Conservation (phyloP, 208 protist genomes). For the Leishmania mexicana region DNA sequence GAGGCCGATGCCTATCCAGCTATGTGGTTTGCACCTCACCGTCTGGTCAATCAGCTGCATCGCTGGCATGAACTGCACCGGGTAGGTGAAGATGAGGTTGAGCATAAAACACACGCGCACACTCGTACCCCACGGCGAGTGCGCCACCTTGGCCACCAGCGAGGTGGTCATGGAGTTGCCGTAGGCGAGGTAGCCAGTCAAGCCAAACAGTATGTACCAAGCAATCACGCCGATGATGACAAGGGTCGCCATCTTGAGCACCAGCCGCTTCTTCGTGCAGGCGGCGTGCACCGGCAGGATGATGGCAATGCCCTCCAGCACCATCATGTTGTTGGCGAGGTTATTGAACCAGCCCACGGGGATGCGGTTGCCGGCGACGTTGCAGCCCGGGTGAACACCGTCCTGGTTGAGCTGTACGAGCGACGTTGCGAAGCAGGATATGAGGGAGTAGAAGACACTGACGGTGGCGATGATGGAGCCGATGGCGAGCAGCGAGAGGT, state of each 20-base stretch:
- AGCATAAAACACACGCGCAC: conserved; percentile 47
- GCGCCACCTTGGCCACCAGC: conserved; percentile 40
- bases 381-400: conserved; percentile 23
- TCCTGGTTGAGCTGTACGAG: conserved; percentile 30
- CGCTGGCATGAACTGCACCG: conserved; percentile 79
- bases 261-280: conserved; percentile 60
- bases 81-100: conserved; percentile 77
- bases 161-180: conserved; percentile 47
- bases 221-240: conserved; percentile 48
- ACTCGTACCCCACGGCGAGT: conserved; percentile 51
- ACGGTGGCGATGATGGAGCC: conserved; percentile 65
- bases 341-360: conserved; percentile 67
- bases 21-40: conserved; percentile 50
- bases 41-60: conserved; percentile 74
- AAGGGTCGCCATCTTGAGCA: conserved; percentile 55
- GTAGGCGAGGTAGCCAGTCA: conserved; percentile 75
- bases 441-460: conserved; percentile 60
- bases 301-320: conserved; percentile 77
- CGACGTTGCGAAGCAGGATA: conserved; percentile 43
- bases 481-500: conserved; percentile 59
- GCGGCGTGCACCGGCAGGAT: conserved; percentile 72
- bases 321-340: conserved; percentile 79
- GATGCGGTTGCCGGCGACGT: conserved; percentile 33
- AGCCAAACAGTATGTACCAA: conserved; percentile 67
- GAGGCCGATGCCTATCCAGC: conserved; percentile 51